Evolutionary conservation across 1,284 basidiomycete species (phyloP).

Genomic region (Volvariella volvacea): DNA sequence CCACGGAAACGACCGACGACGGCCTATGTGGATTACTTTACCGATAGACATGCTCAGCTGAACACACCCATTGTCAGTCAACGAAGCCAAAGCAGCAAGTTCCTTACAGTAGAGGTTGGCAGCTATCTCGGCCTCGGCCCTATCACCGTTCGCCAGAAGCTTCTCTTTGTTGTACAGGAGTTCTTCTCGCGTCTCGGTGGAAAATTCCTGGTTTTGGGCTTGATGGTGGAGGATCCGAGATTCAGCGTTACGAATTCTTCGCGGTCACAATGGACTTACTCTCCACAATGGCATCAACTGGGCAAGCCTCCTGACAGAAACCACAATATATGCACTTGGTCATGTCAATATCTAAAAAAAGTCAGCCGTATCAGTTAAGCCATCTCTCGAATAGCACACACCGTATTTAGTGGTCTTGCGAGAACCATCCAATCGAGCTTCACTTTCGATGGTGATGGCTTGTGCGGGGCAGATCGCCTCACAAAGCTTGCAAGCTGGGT

Average conservation of each 20-base stretch:
- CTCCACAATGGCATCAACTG: slow-evolving; percentile 99
- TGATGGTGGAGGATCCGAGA: slow-evolving; percentile 11
- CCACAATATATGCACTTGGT: slow-evolving; percentile 97
- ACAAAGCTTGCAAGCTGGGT: slow-evolving; percentile 93
- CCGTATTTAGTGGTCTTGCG: slow-evolving; percentile 97
- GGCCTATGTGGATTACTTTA: slow-evolving; percentile 14
- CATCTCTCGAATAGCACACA: slow-evolving; percentile 21
- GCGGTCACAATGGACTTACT: slow-evolving; percentile 51
- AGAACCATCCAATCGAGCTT: slow-evolving; percentile 92
- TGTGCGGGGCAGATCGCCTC: slow-evolving; percentile 99
- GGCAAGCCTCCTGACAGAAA: slow-evolving; percentile 98
- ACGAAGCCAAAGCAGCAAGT: slow-evolving; percentile 9
- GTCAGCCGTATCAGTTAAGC: slow-evolving; percentile 1
- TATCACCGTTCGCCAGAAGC: slow-evolving; percentile 91
- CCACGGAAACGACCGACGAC: no score
- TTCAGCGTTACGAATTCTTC: slow-evolving; percentile 1
- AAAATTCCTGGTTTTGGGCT: slow-evolving; percentile 96
- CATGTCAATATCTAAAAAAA: slow-evolving; percentile 83
- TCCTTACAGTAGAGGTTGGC: slow-evolving; percentile 81
- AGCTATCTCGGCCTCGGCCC: slow-evolving; percentile 94
- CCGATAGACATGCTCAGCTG: slow-evolving; percentile 39
- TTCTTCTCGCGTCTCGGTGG: slow-evolving; percentile 97
- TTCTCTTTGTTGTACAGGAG: slow-evolving; percentile 99
- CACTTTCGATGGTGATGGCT: slow-evolving; percentile 99
- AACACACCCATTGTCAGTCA: slow-evolving; percentile 11